Base-by-base conservation (phyloP, 495 filamentous ascomycete genomes). In the Aspergillus avenaceus region DNA sequence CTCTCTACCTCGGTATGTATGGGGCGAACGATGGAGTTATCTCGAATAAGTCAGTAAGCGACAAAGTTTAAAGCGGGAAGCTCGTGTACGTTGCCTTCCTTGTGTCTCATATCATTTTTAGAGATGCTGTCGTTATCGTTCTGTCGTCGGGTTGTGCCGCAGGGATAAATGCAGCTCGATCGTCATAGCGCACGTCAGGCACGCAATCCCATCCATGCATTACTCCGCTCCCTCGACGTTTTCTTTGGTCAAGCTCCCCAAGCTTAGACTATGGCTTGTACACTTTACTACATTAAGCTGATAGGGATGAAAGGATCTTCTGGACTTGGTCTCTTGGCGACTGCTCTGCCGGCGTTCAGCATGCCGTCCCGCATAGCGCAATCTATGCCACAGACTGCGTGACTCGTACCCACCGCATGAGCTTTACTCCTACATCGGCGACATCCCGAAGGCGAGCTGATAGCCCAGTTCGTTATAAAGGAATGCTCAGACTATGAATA, bases 361-460 rank as follows among this genome's bases (percentile, higher is more conserved):
- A 24, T 44, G 27, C 49, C 45, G 50, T 37, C 45, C 41, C 49
- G 49, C 38, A 62, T 67, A 62, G 59, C 61, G 64, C 57, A 60
- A 64, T 67, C 49, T 45, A 44, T 25, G 51, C 53, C 38, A 53
- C 40, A 43, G 42, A 59, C 57, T 48, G 56, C 69, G 65, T 71
- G 68, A 63, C 56, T 56, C 27, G n/a, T n/a, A n/a, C 21, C 14
- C 8, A 36, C 32, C 32, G 18, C 32, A 36, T 36, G 13, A 8
- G 1, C 4, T 36, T 34, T 8, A n/a, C 32, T 14, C n/a, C 8
- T 36, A 13, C 18, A 14, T 36, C 32, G 32, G 32, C 6, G n/a
- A 36, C n/a, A 8, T 1, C 18, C 32, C 32, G 32, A 36, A 36
- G 14, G 5, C 32, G n/a, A 36, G 13, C 13, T 16, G 1, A 13